Conservation (phyloP, 441 rosid species). For the Corymbia calophylla region DNA sequence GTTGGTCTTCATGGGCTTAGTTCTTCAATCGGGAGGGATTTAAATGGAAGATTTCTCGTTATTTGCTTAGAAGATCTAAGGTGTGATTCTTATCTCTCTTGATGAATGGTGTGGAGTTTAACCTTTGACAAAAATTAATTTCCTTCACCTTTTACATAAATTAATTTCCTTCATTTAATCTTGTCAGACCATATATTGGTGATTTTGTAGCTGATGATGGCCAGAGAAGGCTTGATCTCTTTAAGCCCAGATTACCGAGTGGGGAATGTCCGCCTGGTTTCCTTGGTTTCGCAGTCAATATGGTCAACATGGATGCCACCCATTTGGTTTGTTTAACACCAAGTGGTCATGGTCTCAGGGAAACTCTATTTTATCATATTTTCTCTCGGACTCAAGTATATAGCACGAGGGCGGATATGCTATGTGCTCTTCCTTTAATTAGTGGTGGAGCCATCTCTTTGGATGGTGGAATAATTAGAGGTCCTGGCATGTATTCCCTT, state of each 20-base stretch:
- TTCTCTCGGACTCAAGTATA: constrained; percentile 15
- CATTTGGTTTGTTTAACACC: constrained; percentile 7
- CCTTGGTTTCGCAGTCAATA: constrained; percentile 17
- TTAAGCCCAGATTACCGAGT: constrained; percentile 10
- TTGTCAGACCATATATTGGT: constrained; percentile 19
- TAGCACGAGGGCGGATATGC: constrained; percentile 10
- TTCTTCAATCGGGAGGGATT: constrained; percentile 12
- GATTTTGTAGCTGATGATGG: constrained; percentile 7
- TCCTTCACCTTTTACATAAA: too few relatives aligned
- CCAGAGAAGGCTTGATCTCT: constrained; percentile 12
- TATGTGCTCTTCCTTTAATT: constrained; percentile 16
- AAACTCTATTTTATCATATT: constrained; percentile 17
- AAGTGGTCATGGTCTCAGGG: constrained; percentile 18
- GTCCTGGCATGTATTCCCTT: constrained; percentile 1
- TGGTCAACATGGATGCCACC: constrained; percentile 5
- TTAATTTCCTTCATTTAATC: neutral
- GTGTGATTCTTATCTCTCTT: neutral
- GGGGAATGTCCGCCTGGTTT: constrained; percentile 16
- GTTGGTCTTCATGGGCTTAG: constrained; percentile 22
- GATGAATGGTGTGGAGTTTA: neutral
- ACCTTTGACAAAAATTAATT: neutral
- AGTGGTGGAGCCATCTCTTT: constrained; percentile 23
- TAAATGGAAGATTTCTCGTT: constrained; percentile 17
- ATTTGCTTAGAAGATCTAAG: constrained; percentile 20
- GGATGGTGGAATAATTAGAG: constrained; percentile 19